These are phyloP conservation scores for Leishmania tarentolae DNA, from an alignment of 208 protist genomes.

Conservation along the genomic window DNA sequence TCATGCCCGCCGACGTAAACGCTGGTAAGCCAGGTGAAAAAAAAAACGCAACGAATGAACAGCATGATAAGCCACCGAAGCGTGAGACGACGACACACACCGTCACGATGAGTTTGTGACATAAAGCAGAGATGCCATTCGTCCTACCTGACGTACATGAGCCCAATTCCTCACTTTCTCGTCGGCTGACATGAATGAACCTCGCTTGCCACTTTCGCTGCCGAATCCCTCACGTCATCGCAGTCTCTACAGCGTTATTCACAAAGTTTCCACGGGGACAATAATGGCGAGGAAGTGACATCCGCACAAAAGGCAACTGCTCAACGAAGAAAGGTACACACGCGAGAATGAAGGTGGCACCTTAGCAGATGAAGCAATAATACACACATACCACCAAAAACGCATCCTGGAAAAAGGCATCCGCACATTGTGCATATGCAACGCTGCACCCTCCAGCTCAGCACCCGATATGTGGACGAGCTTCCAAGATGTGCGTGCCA, in stretches of 20 bases:
- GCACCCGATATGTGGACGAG: neutral
- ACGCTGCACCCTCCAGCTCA: neutral
- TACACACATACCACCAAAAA: neutral
- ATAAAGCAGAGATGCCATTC: too few relatives aligned
- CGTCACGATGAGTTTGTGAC: neutral
- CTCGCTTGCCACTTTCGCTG: neutral
- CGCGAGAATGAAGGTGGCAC: neutral
- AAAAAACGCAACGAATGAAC: neutral
- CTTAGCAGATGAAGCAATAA: neutral
- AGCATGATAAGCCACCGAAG: neutral
- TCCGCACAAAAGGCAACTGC: neutral
- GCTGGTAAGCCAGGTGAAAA: neutral
- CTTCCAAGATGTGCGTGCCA: constrained; percentile 65
- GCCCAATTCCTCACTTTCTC: neutral
- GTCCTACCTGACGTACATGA: neutral
- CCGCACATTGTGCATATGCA: too few relatives aligned
- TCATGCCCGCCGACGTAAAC: neutral
- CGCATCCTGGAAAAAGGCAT: neutral
- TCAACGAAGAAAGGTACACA: neutral
- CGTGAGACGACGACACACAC: neutral
- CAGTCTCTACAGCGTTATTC: neutral
- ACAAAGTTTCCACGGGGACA: neutral
- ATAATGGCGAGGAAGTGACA: neutral
- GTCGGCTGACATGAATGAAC: neutral
- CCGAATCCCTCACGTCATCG: neutral